These are phyloP conservation scores for Dactylorhiza incarnata DNA, from an alignment of 106 monocot genomes.

Conservation along the genomic window DNA sequence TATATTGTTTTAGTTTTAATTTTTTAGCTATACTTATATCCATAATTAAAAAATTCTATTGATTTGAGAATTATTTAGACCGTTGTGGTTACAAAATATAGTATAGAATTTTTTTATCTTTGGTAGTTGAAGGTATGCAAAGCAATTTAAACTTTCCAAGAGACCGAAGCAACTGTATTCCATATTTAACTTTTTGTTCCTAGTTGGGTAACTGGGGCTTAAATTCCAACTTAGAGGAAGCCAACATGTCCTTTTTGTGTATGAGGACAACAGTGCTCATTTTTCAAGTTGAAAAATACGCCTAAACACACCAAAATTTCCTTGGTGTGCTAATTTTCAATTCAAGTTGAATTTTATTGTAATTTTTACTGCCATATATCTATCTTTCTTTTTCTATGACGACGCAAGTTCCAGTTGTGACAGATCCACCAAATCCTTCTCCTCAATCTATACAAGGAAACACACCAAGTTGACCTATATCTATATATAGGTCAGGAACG, in stretches of 20 bases:
- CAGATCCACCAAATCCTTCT: not conserved
- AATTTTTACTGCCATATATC: not conserved
- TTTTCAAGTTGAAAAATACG: not conserved
- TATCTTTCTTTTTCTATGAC: not conserved
- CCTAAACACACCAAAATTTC: not conserved
- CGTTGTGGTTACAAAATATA: too few relatives aligned
- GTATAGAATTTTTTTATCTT: too few relatives aligned
- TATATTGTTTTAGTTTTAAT: too few relatives aligned
- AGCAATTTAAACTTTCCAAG: not conserved
- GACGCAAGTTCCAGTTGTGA: not conserved
- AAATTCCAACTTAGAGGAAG: not conserved
- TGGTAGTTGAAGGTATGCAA: not conserved
- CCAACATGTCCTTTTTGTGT: not conserved
- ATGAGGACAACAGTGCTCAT: not conserved
- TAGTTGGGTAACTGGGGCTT: not conserved
- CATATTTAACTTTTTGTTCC: not conserved
- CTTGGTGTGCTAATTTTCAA: not conserved
- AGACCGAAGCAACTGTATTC: not conserved
- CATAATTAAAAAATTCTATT: too few relatives aligned
- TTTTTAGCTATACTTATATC: too few relatives aligned
- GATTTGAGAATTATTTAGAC: too few relatives aligned
- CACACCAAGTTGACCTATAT: not conserved
- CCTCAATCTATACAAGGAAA: not conserved
- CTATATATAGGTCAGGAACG: not conserved
- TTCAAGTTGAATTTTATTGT: not conserved